Conservation (phyloP, 495 filamentous ascomycete species). For the Lasiosphaeriaceae sp. region DNA sequence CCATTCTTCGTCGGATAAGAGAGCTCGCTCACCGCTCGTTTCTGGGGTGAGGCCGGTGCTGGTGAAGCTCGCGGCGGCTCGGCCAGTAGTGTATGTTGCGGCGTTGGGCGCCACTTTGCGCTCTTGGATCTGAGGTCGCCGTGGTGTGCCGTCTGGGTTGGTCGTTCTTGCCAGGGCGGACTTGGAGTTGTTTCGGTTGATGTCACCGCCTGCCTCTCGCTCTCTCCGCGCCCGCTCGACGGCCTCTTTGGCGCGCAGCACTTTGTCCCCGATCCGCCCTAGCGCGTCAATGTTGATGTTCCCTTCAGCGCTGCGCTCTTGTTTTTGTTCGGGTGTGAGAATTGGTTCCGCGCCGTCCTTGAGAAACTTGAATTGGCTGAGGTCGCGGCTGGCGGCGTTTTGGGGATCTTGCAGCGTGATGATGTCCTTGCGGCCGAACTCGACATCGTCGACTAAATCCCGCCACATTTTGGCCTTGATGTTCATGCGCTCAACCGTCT, state of each 20-base stretch:
- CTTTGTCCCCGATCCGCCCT: conserved; percentile 75
- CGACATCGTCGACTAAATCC: conserved; percentile 82
- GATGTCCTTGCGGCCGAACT: conserved; percentile 88
- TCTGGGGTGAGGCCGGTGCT: conserved; percentile 90
- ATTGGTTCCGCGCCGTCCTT: conserved; percentile 73
- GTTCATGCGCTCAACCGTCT: conserved; percentile 92
- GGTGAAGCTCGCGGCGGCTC: conserved; percentile 90
- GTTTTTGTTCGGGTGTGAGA: conserved; percentile 47
- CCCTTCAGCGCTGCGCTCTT: conserved; percentile 52
- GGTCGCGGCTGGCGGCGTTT: conserved; percentile 76
- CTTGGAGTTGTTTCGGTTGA: conserved; percentile 41
- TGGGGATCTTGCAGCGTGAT: conserved; percentile 96
- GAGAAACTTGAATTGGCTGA: conserved; percentile 86
- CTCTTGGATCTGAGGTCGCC: conserved; percentile 39
- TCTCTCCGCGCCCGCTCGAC: conserved; percentile 73
- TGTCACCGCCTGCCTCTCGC: conserved; percentile 43
- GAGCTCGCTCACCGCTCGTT: conserved; percentile 77
- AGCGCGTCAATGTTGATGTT: conserved; percentile 73
- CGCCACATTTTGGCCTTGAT: conserved; percentile 97
- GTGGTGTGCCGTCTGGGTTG: conserved; percentile 1
- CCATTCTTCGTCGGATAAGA: conserved; percentile 89
- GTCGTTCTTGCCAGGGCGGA: conserved; percentile 3
- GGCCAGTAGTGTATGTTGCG: conserved; percentile 84
- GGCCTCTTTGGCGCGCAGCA: conserved; percentile 86
- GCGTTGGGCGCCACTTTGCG: conserved; percentile 71